Conservation (phyloP, 2,329 filamentous ascomycete species). For the Gliomastix tumulicola region DNA sequence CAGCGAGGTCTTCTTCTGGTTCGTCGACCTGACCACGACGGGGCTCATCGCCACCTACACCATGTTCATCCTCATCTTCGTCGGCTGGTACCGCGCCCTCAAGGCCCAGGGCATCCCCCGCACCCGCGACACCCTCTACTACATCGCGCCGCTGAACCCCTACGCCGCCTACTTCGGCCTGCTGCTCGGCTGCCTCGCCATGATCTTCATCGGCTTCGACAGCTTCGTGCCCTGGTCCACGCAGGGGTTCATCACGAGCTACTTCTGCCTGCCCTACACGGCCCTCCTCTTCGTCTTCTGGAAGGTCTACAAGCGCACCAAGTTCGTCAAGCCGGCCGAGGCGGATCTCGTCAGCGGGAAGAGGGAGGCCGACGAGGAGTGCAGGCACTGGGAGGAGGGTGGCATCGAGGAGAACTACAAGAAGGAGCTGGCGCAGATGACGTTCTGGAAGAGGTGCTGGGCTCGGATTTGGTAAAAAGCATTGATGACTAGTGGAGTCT, state of each 20-base stretch:
- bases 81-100: constrained; percentile 39
- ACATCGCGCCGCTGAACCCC: constrained; percentile 41
- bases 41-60: constrained; percentile 51
- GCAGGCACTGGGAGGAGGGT: constrained; percentile 33
- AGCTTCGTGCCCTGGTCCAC: constrained; percentile 43
- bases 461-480: constrained; percentile 30
- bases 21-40: constrained; percentile 47
- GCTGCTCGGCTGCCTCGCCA: constrained; percentile 35
- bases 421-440: constrained; percentile 24
- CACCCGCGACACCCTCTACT: constrained; percentile 38
- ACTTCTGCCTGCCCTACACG: constrained; percentile 47
- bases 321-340: constrained; percentile 44
- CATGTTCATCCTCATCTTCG: constrained; percentile 31
- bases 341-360: constrained; percentile 57
- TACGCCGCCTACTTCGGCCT: constrained; percentile 44
- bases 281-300: constrained; percentile 54
- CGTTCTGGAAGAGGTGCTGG: constrained; percentile 25
- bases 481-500: too few species aligned
- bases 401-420: constrained; percentile 37
- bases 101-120: constrained; percentile 36
- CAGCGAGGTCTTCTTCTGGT: constrained; percentile 42
- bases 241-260: constrained; percentile 42
- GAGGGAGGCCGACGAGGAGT: constrained; percentile 56
- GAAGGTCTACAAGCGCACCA: constrained; percentile 59
- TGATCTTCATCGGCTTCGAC: constrained; percentile 51